Evolutionary conservation across 306 rosid genomes (phyloP).

Genomic region (Prunus fruticosa): DNA sequence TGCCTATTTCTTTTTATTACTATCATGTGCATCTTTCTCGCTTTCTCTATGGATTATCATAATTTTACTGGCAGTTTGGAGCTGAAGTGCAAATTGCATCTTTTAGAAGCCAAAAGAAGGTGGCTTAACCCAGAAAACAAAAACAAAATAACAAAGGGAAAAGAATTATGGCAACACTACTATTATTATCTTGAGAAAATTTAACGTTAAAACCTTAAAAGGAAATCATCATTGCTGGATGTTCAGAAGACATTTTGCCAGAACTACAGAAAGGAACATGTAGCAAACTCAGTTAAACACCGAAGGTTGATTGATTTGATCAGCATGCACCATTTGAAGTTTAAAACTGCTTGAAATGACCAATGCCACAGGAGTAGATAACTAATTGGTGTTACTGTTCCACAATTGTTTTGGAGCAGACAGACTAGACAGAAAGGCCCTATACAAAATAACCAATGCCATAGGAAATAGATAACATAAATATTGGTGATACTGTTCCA

Average conservation of each 20-base stretch:
- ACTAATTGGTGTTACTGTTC: too few relatives aligned
- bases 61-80: not conserved
- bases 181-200: not conserved
- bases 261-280: not conserved
- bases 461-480: conserved; percentile 1
- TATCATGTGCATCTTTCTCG: not conserved
- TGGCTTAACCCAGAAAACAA: not conserved
- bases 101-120: not conserved
- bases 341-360: not conserved
- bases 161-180: not conserved
- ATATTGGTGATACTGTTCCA: conserved; percentile 3
- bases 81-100: not conserved
- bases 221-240: too few relatives aligned
- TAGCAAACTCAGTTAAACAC: not conserved
- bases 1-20: not conserved
- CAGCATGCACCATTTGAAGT: conserved; percentile 1
- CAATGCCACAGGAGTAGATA: too few relatives aligned
- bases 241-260: not conserved
- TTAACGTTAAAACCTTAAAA: too few relatives aligned
- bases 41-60: not conserved
- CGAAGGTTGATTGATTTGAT: not conserved
- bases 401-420: not conserved
- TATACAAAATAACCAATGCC: not conserved
- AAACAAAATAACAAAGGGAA: not conserved
- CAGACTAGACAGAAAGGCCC: not conserved